phyloP scores from a whole-genome alignment of 208 protist genomes.

The Phytomonas serpens region DNA sequence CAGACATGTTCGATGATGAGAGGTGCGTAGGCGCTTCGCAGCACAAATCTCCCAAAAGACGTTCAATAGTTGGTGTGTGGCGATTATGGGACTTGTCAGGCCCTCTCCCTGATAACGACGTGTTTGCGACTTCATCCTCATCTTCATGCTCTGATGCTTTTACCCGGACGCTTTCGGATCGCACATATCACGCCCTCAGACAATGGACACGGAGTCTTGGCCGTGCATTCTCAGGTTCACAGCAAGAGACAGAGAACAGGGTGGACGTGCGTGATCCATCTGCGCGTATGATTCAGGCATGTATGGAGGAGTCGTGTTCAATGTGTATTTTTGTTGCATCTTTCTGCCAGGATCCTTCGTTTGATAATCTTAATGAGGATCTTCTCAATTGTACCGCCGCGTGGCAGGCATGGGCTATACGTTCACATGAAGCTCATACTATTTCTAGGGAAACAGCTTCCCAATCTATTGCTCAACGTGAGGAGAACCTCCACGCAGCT shows the following conservation, averaged over 20 bases:
- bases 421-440: neutral
- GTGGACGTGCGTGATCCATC: neutral
- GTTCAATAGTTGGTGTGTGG: conserved; percentile 17
- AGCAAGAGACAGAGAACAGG: neutral
- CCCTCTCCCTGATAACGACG: neutral
- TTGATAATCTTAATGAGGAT: conserved; percentile 21
- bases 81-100: conserved; percentile 25
- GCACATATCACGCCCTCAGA: neutral
- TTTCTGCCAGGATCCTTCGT: conserved; percentile 2
- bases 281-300: neutral
- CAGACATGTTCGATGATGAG: neutral
- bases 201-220: neutral
- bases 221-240: neutral
- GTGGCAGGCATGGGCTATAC: conserved; percentile 14
- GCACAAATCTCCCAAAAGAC: neutral
- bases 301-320: neutral
- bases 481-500: conserved; percentile 21
- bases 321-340: neutral
- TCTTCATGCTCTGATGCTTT: neutral
- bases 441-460: neutral
- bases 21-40: neutral
- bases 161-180: neutral
- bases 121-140: neutral
- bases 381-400: conserved; percentile 15
- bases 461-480: neutral